A percentile compares a stretch with the other conserved stretches of the same genome.
These are phyloP conservation scores for Tolypocladium tropicale DNA, from an alignment of 2,329 filamentous ascomycete species.

Conservation along the genomic window DNA sequence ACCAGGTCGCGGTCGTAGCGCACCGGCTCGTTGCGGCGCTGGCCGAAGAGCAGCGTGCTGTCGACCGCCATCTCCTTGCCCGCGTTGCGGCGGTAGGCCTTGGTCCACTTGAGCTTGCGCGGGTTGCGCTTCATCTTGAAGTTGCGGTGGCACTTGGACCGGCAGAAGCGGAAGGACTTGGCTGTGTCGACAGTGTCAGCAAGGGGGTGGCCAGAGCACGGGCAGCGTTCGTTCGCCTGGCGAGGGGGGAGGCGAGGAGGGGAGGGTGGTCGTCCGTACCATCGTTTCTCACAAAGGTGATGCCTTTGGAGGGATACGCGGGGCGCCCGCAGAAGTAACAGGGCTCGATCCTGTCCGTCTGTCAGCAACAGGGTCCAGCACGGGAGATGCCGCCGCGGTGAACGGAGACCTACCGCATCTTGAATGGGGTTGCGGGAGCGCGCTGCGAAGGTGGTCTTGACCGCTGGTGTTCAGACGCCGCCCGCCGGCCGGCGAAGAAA, in stretches of 20 bases:
- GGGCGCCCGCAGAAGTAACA: conserved; percentile 38
- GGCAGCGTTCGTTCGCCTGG: conserved; percentile 2
- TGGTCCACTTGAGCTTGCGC: conserved; percentile 94
- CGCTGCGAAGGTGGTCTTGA: conserved; percentile 1
- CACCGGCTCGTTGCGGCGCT: conserved; percentile 85
- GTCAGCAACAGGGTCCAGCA: not conserved
- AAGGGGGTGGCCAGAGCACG: not conserved
- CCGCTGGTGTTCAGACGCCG: not conserved
- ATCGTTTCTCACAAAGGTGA: conserved; percentile 41
- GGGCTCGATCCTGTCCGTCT: conserved; percentile 27
- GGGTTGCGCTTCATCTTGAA: conserved; percentile 99
- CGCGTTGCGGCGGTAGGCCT: conserved; percentile 71
- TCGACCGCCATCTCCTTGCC: conserved; percentile 90
- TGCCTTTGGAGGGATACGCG: conserved; percentile 46
- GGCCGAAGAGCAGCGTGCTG: conserved; percentile 83
- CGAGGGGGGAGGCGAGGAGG: not conserved
- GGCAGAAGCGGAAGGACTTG: conserved; percentile 48
- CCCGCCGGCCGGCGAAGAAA: not conserved
- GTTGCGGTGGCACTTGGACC: conserved; percentile 51
- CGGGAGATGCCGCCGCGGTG: too few species aligned
- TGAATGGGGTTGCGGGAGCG: not conserved
- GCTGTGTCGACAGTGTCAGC: conserved; percentile 11
- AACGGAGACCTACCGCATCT: conserved; percentile 2
- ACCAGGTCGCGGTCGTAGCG: conserved; percentile 94
- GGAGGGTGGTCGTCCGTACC: conserved; percentile 20